Evolutionary conservation across 306 rosid genomes (phyloP), one percentile per base, ranked within the genome.

Genomic region (Begonia masoniana): DNA sequence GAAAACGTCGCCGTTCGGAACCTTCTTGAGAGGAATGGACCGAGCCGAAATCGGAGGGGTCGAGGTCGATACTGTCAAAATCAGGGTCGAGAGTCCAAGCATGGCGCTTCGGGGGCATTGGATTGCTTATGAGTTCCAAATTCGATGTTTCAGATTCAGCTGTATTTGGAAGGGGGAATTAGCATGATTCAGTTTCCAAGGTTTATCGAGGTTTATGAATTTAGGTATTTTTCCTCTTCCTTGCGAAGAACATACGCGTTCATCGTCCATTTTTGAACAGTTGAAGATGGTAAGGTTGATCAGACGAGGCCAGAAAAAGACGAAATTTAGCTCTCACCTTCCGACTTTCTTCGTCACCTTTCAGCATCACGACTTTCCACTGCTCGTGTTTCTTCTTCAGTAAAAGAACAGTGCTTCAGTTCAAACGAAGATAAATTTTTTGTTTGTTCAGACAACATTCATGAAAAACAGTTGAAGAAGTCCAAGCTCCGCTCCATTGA

Each of bases 1-100:
- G 56, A 82, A 85, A 0, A 82, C 71, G 76, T 89, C 91, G 51
- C 97, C 97, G 73, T 85, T 68, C 3, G 97, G 95, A 56, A 89
- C 94, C 68, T 89, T 85, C 67, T 85, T 85, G 10, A 85, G 74
- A 1, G 94, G 87, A 7, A 85, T 61, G 48, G 91, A 74, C 35
- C 35, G 83, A 42, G 14, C 74, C 83, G 61, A 84, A 80, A 67
- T 88, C 97, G 16, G 88, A 67, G 0, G 85, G 65, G 57, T 77
- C 88, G 8, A 84, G 83, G 66, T 84, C 92, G 69, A 88, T 75
- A 41, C 82, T 92, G 63, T 89, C 88, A 1, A 81, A 63, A 62
- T 78, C 87, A 2, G 79, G 56, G 58, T 59, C 73, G 55, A 67
- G 54, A 51, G 52, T 58, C 78, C 78, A 69, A 5, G 64, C 39